Base-by-base conservation (phyloP, 208 protist genomes). In the Leishmania mexicana region DNA sequence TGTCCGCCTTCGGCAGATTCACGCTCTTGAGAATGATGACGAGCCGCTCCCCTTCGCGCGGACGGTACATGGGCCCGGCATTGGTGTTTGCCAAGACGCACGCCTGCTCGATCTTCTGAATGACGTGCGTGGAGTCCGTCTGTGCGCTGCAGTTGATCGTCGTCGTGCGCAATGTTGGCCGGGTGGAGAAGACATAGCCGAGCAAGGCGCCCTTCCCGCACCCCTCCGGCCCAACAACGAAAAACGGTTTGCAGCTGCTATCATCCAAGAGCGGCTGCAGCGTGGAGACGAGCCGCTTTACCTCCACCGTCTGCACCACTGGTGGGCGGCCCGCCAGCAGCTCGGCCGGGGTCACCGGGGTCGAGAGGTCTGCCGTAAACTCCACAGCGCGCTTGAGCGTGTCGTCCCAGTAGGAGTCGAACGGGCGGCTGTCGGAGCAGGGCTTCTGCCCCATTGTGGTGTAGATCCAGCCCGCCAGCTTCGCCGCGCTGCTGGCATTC, bases 1-100 rank as follows among this genome's bases (percentile, higher is more conserved):
- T 98, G 90, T 99, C 99, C 24, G 99, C 98, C 87, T 98, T 98
- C 38, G 99, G 98, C 45, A 99, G 88, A 87, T 99, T 99, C 42
- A 99, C 88, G 89, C 99, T 99, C 90, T 99, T 99, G 40, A 99
- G 83, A 78, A 99, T 93, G 35, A 99, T 83, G 0, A 99, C 92
- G 15, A 99, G 87, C 31, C 96, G 89, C 53, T 99, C 98, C 45
- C 92, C 94, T 28, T 99, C 96, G 67, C 97, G 98, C 24, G 99
- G 99, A 21, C 98, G 92, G 70, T 98, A 94, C 60, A 99, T 92
- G 47, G 91, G 96, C 13, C 99, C 99, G 15, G 79, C 85, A 68
- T 87, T 93, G 5, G 96, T 98, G 78, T 86, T 98, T 64, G 90
- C 91, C 40, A 98, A 49, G 15, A 83, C 76, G 87, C 99, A 99